Base-by-base conservation (phyloP, 768 basidiomycete species). In the Serendipita sp. region DNA sequence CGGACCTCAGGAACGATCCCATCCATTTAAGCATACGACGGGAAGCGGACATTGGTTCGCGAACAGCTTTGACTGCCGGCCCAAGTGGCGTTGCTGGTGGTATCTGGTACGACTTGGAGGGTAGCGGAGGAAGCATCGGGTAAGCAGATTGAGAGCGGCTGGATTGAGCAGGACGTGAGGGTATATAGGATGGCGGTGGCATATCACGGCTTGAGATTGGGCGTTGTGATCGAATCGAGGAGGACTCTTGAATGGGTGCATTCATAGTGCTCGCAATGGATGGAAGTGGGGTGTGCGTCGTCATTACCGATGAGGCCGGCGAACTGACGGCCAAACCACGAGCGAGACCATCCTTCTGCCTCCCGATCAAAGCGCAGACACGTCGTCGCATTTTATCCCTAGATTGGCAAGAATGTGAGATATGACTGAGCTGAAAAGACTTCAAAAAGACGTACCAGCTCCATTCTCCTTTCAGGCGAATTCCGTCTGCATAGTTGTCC, bases 351-450 rank as follows among this genome's bases (percentile, higher is more conserved):
- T 54, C 56, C 23, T 38, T 30, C 34, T 60, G 56, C 16, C 56
- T 11, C 10, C 16, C 16, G 35, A 60, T 60, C 23, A 60, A 28
- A 32, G 56, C 56, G 35, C 35, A 60, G 23, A 28, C 56, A 60
- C 56, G 56, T 16, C 56, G 56, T 8, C 56, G 56, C 56, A 60
- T 60, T 36, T 60, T 60, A 30, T 60, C 56, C 56, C 56, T 60
- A n/a, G 23, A 41, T 41, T 23, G 23, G 23, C 23, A 60, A 60
- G 48, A 18, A 18, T 32, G 44, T 46, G 8, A 51, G 48, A 51
- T n/a, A 51, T 1, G 30, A n/a, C 48, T 32, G 7, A 5, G 5
- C 18, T 11, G 28, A n/a, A 60, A 60, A n/a, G 38, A 7, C 38
- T 8, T 8, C 10, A 28, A 18, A 10, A 35, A 28, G 3, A 60